Base-by-base conservation (phyloP, 2,329 filamentous ascomycete genomes). In the Drechslerella dactyloides region DNA sequence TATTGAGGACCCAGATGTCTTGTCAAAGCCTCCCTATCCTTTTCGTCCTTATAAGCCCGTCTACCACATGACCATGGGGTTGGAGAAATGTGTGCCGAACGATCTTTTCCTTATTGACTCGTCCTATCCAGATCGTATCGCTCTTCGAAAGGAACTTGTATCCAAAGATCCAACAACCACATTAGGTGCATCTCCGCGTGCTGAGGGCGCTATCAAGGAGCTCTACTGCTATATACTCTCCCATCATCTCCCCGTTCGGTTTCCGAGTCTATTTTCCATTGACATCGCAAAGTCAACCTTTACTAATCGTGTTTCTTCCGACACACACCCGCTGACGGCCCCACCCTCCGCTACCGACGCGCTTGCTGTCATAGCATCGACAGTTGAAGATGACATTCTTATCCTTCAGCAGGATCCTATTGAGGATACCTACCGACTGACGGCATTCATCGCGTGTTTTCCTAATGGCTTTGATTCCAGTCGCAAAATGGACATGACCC, bases 51-150 rank as follows among this genome's bases (percentile, higher is more conserved):
- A 84, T 76, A 85, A 84, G 76, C 81, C 82, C 0, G 80, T 80
- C 1, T 85, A 84, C 74, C 79, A 85, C 74, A 84, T 85, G 68
- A 84, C 82, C 0, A 85, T 86, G 83, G 84, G 84, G 21, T 46
- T 73, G 48, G 61, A 74, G 23, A 61, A 59, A 8, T 64, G 58
- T n/a, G 40, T 37, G 13, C 81, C 82, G 0, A 83, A 83, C 0
- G 81, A 85, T 11, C 80, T 86, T 13, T 83, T 86, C 73, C 79
- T 81, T 11, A 80, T 86, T 17, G 85, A 86, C 74, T 78, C 76
- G 40, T 81, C 84, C 66, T 86, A 86, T 75, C 77, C 80, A 5
- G 75, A 79, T 6, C 80, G 83, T 1, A 79, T 86, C 7, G 69
- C 72, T 10, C 46, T 75, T 10, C 73, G 76, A 21, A 73, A 73